Evolutionary conservation across 2,329 filamentous ascomycete species (phyloP).

Genomic region (Botrytis cinerea): DNA sequence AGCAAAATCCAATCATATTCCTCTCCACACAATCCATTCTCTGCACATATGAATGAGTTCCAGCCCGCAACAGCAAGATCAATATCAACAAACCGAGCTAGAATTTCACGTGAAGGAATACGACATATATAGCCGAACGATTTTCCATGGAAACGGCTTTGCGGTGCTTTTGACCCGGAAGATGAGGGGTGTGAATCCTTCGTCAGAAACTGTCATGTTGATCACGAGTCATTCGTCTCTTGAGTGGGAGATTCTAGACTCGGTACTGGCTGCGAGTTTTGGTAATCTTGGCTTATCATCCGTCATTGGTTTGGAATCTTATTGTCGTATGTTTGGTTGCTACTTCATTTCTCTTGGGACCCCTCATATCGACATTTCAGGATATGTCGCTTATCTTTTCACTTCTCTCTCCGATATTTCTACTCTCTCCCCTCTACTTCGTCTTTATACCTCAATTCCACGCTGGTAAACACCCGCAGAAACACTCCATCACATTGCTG

Average conservation of each 20-base stretch:
- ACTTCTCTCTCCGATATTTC: background rate
- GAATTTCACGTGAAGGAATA: slow-evolving; percentile 26
- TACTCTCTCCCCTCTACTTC: background rate
- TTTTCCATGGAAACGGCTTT: slow-evolving; percentile 35
- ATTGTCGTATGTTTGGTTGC: background rate
- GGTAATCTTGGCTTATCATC: background rate
- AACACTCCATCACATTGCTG: no score
- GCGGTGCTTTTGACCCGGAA: slow-evolving; percentile 12
- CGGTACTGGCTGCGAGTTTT: background rate
- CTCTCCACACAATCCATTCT: background rate
- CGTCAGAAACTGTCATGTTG: background rate
- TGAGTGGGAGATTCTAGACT: slow-evolving; percentile 16
- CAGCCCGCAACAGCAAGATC: background rate
- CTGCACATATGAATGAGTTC: background rate
- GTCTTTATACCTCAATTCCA: no score
- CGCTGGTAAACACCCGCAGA: no score
- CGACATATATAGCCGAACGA: slow-evolving; percentile 29
- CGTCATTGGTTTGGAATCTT: background rate
- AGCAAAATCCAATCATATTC: background rate
- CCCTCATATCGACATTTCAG: background rate
- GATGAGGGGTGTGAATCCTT: slow-evolving; percentile 4
- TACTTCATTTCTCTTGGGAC: background rate
- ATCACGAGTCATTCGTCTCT: slow-evolving; percentile 1
- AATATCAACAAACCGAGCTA: background rate
- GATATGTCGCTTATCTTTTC: background rate